These are phyloP conservation scores for Auriscalpium vulgare DNA, from an alignment of 768 basidiomycete species.

Conservation along the genomic window DNA sequence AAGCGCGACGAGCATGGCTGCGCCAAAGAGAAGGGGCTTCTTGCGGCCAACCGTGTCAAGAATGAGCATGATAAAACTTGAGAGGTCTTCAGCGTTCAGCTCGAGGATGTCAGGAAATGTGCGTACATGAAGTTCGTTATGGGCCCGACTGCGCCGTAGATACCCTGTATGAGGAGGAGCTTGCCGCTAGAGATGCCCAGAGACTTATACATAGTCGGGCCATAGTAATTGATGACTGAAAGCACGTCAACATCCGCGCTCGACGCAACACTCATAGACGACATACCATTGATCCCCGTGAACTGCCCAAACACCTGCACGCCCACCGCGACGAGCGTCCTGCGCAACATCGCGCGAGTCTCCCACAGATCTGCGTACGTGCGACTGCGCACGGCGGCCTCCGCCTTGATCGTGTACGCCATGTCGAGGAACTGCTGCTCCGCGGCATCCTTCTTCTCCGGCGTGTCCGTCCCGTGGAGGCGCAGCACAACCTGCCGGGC, in stretches of 20 bases:
- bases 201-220: conserved; percentile 50
- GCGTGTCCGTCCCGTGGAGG: conserved; percentile 33
- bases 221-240: conserved; percentile 52
- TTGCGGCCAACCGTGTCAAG: conserved; percentile 56
- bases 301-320: conserved; percentile 61
- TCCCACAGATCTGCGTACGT: conserved; percentile 43
- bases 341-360: conserved; percentile 41
- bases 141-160: conserved; percentile 49
- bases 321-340: conserved; percentile 48
- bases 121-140: conserved; percentile 45
- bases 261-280: background rate
- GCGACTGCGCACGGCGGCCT: conserved; percentile 31
- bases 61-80: conserved; percentile 50
- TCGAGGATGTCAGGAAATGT: background rate
- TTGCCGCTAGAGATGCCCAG: conserved; percentile 38
- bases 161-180: conserved; percentile 50
- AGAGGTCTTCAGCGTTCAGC: background rate
- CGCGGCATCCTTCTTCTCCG: conserved; percentile 27
- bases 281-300: conserved; percentile 53
- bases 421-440: conserved; percentile 41
- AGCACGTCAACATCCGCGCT: background rate
- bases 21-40: conserved; percentile 51
- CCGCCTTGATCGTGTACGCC: conserved; percentile 44
- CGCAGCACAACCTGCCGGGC: conserved; percentile 42
- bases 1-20: conserved; percentile 41